These are phyloP conservation scores for Globisporangium yorkense DNA, from an alignment of 352 stramenopile species.

Conservation along the genomic window DNA sequence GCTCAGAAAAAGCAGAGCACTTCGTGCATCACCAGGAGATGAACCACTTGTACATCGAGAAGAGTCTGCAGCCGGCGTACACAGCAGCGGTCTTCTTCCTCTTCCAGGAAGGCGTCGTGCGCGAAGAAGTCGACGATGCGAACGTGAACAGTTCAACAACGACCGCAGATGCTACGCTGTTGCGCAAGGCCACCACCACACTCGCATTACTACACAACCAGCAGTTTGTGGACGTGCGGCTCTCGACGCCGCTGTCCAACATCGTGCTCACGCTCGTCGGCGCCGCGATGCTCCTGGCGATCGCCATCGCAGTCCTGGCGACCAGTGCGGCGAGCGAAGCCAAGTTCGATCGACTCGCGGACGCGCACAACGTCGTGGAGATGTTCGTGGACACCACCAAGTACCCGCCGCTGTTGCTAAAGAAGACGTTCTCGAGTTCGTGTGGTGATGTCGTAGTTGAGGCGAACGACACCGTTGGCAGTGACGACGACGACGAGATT, in stretches of 20 bases:
- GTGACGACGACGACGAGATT: no score
- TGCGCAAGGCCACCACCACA: background rate
- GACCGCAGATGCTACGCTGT: no score
- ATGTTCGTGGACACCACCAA: background rate
- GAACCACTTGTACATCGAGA: slow-evolving; percentile 38
- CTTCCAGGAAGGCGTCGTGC: slow-evolving; percentile 31
- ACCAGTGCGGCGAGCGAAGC: background rate
- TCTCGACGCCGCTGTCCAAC: slow-evolving; percentile 5
- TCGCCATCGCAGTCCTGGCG: background rate
- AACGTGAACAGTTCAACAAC: no score
- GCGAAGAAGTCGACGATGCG: background rate
- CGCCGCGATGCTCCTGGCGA: background rate
- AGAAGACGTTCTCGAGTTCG: background rate
- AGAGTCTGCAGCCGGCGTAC: slow-evolving; percentile 31
- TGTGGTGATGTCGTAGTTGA: no score
- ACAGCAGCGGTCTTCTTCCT: slow-evolving; percentile 40
- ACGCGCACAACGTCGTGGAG: slow-evolving; percentile 1
- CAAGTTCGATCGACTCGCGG: background rate
- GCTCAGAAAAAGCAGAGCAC: no score
- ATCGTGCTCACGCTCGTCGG: slow-evolving; percentile 3
- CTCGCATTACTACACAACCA: slow-evolving; percentile 8
- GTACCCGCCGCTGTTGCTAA: background rate
- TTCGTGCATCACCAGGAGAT: no score
- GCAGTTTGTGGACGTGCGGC: slow-evolving; percentile 5
- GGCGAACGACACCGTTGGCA: no score